A percentile compares a stretch with the other conserved stretches of the same genome.
phyloP scores from a whole-genome alignment of 73 alveolate species.

The Durusdinium trenchii region DNA sequence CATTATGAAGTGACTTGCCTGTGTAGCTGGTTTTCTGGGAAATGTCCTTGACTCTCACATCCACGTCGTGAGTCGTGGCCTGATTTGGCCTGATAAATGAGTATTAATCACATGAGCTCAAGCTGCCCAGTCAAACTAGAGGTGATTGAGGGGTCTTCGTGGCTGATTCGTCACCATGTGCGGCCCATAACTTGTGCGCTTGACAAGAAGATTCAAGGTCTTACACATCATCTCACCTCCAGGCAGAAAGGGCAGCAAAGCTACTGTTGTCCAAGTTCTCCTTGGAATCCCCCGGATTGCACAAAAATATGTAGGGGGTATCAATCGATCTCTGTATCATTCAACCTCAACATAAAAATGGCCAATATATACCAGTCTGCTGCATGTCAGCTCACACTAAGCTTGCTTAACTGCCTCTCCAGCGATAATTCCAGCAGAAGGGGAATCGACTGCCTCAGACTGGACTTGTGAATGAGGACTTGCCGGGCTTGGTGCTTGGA shows the following conservation, averaged over 20 bases:
- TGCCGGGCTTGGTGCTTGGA: neutral
- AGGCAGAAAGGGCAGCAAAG: neutral
- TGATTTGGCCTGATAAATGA: too few relatives aligned
- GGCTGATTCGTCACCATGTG: too few relatives aligned
- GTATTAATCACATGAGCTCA: neutral
- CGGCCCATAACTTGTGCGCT: too few relatives aligned
- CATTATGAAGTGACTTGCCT: too few relatives aligned
- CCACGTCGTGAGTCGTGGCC: too few relatives aligned
- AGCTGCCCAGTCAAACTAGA: neutral
- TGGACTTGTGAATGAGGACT: conserved; percentile 1
- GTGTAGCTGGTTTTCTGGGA: too few relatives aligned
- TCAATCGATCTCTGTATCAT: neutral
- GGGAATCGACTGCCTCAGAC: conserved; percentile 12
- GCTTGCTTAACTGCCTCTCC: conserved; percentile 4
- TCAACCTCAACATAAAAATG: too few relatives aligned
- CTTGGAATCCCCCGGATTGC: neutral
- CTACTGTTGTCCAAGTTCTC: neutral
- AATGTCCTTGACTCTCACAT: too few relatives aligned
- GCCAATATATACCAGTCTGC: too few relatives aligned
- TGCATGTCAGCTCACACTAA: too few relatives aligned
- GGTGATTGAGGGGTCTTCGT: neutral
- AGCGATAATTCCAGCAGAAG: conserved; percentile 6
- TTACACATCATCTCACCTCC: neutral
- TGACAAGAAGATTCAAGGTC: too few relatives aligned
- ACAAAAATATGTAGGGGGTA: neutral